Evolutionary conservation across 2,329 filamentous ascomycete genomes (phyloP), one percentile per base, ranked within the genome.

Genomic region (Neofusicoccum umdonicola): DNA sequence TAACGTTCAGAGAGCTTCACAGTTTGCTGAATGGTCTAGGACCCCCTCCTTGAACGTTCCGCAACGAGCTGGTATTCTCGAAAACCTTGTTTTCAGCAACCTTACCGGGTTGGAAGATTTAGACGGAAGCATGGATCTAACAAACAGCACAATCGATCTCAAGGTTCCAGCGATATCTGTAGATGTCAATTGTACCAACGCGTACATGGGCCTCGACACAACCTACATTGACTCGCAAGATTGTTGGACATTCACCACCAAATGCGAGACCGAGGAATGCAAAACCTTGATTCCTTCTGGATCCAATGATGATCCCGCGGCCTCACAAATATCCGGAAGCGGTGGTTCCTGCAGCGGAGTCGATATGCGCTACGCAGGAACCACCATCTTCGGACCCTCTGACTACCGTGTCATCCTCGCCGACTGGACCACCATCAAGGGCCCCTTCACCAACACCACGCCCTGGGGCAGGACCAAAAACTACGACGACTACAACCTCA

Each of bases 71-170:
- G 56, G 56, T 15, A 48, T 60, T 5, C 42, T 60, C 3, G 42
- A 60, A 12, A 60, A 60, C 7, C 13, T 60, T 4, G 42, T 60
- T 1, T 48, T 60, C 56, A 60, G 56, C 22, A 60, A 60, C 27
- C 22, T 60, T 17, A 60, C 56, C 12, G 17, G 11, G 4, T 9
- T 41, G 1, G 41, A 19, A 31, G 4, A 22, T 0, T 7, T 39
- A 7, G 13, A 6, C 7, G 8, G 4, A 17, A 1, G 2, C 9
- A 4, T 6, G 6, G 34, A 54, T 11, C 8, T 3, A 5, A 39
- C 34, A n/a, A 19, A 3, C 6, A 13, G 50, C 15, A 22, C 7
- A 22, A 2, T 31, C 3, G 17, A 42, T 5, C 15, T 17, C 37
- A 13, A 15, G 5, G 54, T 45, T 12, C 54, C 54, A 5, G 54